Evolutionary conservation across 1,139 yeast species (phyloP).

Genomic region (Dujonia santamariae): DNA sequence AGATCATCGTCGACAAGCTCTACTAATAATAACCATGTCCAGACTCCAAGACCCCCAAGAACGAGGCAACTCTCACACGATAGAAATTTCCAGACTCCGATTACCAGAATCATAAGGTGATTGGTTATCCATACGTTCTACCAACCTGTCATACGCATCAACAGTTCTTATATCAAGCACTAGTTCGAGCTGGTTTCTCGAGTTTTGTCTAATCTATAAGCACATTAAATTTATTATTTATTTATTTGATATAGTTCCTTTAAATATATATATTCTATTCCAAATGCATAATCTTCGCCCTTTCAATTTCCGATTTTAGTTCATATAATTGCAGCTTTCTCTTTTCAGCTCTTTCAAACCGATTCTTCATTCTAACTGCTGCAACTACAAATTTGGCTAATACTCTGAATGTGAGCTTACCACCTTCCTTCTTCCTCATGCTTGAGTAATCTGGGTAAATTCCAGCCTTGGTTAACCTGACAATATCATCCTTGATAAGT

Average conservation of each 20-base stretch:
- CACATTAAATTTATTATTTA: background rate
- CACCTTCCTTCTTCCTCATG: constrained; percentile 12
- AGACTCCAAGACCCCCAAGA: constrained; percentile 39
- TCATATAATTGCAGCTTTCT: constrained; percentile 24
- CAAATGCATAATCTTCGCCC: constrained; percentile 10
- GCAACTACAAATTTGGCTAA: constrained; percentile 57
- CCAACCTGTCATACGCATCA: too few relatives aligned
- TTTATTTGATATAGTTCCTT: background rate
- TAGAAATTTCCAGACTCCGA: constrained; percentile 41
- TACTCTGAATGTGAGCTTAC: constrained; percentile 22
- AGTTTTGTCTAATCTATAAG: background rate
- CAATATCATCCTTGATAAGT: constrained; percentile 37
- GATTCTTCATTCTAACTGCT: constrained; percentile 45
- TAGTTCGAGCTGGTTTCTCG: background rate
- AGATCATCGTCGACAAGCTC: constrained; percentile 3
- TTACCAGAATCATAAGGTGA: constrained; percentile 35
- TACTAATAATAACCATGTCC: constrained; percentile 15
- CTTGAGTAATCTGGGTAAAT: constrained; percentile 47
- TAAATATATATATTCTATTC: constrained; percentile 2
- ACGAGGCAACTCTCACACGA: constrained; percentile 40
- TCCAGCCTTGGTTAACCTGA: constrained; percentile 44
- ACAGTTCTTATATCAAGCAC: background rate
- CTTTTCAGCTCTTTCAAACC: constrained; percentile 27
- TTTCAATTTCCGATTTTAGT: constrained; percentile 28
- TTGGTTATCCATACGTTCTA: too few relatives aligned